These are phyloP conservation scores for Solanum peruvianum DNA, from an alignment of 257 asterid genomes.

Conservation along the genomic window DNA sequence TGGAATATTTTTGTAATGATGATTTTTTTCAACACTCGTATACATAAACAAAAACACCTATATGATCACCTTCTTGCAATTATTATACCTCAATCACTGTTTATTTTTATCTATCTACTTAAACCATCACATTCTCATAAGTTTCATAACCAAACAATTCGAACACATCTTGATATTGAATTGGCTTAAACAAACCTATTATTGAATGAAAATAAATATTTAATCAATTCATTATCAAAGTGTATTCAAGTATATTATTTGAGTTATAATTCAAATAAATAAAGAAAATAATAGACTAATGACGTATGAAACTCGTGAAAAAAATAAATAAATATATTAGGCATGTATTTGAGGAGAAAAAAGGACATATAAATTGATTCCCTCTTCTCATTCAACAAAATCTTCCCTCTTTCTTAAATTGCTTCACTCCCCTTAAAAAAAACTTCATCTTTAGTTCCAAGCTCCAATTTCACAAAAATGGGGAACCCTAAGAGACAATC, in stretches of 20 bases:
- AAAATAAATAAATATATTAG: neutral
- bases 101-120: too few relatives aligned
- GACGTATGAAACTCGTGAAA: fast-evolving
- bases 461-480: slow-evolving; percentile 7
- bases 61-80: neutral
- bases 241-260: neutral
- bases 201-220: fast-evolving
- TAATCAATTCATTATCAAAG: neutral
- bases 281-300: fast-evolving
- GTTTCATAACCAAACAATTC: neutral
- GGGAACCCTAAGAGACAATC: slow-evolving; percentile 19
- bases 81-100: neutral
- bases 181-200: fast-evolving
- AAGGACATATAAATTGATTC: neutral
- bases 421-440: neutral
- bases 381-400: neutral
- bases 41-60: neutral
- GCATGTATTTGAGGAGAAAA: neutral
- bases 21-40: neutral
- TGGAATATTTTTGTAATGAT: neutral
- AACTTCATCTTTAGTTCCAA: neutral
- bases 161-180: neutral
- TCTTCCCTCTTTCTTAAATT: neutral
- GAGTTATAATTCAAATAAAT: neutral
- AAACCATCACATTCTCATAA: too few relatives aligned